These are phyloP conservation scores for Mrakiaceae sp. DNA, from an alignment of 1,284 basidiomycete species.

Conservation along the genomic window DNA sequence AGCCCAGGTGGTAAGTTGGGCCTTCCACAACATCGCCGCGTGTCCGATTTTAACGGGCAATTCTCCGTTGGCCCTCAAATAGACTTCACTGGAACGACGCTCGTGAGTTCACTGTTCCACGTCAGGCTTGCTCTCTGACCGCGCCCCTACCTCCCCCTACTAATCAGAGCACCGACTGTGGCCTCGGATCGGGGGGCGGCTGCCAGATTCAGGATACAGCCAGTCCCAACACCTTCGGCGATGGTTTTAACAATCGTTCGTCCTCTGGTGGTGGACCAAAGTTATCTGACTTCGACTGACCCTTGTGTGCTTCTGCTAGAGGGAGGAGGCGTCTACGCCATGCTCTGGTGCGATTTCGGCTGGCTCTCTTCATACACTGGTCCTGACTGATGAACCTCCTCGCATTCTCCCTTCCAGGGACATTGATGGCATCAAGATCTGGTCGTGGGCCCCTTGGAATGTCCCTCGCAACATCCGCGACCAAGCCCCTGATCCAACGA, in stretches of 20 bases:
- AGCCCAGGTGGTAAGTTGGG: conserved; percentile 37
- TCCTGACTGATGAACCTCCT: background rate
- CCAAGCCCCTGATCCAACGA: conserved; percentile 44
- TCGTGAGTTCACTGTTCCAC: conserved; percentile 30
- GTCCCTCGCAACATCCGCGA: conserved; percentile 53
- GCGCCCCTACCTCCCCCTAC: background rate
- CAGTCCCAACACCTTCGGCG: conserved; percentile 58
- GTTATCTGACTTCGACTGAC: background rate
- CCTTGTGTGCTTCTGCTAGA: conserved; percentile 24
- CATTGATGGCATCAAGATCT: conserved; percentile 30
- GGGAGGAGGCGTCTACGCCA: conserved; percentile 64
- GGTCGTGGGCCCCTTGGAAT: conserved; percentile 59
- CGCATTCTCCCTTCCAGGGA: conserved; percentile 13
- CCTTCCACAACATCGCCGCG: conserved; percentile 51
- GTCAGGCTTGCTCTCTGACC: background rate
- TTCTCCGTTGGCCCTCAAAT: background rate
- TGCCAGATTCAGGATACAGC: conserved; percentile 55
- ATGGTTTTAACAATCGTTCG: conserved; percentile 46
- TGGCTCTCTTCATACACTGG: background rate
- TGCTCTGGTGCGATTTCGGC: conserved; percentile 54
- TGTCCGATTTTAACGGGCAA: conserved; percentile 24
- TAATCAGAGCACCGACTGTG: conserved; percentile 43
- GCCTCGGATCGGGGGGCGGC: conserved; percentile 45
- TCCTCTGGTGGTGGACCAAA: background rate
- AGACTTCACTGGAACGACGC: conserved; percentile 46